Conservation (phyloP, 208 protist species). For the Wallacemonas sp. region DNA sequence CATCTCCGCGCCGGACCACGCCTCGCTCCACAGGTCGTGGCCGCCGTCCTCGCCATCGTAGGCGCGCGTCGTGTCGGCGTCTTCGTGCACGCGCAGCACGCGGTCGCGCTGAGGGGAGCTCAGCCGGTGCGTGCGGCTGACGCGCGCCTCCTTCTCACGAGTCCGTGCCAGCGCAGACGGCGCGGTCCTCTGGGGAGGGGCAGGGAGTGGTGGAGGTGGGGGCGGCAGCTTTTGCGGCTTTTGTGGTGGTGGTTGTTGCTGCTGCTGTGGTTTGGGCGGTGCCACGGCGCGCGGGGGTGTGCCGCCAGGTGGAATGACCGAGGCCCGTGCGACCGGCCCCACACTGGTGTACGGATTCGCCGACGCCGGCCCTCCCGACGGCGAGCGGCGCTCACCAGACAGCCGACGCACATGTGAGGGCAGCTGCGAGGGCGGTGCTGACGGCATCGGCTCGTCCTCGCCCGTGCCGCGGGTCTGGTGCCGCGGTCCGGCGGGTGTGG, state of each 20-base stretch:
- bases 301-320: not conserved
- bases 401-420: constrained; percentile 10
- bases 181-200: not conserved
- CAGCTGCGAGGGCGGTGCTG: constrained; percentile 7
- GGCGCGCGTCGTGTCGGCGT: not conserved
- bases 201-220: not conserved
- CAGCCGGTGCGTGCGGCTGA: not conserved
- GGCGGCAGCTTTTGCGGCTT: not conserved
- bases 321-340: not conserved
- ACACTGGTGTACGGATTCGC: constrained; percentile 3
- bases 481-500: no score
- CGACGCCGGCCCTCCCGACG: not conserved
- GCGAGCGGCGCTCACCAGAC: constrained; percentile 4
- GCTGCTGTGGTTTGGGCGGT: not conserved
- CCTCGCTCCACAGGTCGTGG: not conserved
- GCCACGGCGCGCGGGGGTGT: not conserved
- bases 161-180: not conserved
- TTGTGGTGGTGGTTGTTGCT: not conserved
- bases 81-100: not conserved
- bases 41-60: not conserved
- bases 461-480: not conserved
- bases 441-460: not conserved
- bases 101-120: constrained; percentile 8
- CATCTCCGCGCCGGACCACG: not conserved
- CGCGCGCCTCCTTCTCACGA: constrained; percentile 8